Base-by-base conservation (phyloP, 2,329 filamentous ascomycete genomes). In the Laburnicola sp. region DNA sequence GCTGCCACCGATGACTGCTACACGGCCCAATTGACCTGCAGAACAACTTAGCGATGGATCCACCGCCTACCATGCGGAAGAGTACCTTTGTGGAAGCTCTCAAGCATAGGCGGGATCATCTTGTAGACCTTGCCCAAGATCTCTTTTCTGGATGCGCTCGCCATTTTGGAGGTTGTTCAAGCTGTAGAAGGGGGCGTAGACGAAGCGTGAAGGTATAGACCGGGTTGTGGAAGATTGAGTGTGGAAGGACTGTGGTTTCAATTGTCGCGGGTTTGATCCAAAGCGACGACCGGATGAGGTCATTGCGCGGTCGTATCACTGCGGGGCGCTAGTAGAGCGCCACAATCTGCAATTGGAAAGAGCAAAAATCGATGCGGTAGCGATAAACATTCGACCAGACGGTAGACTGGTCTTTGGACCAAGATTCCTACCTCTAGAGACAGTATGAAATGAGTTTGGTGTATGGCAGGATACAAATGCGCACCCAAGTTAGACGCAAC, bases 1-100 rank as follows among this genome's bases (percentile, higher is more conserved):
- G 68, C 91, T 96, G 35, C 94, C 94, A 45, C 94, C 94, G 59
- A 99, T 94, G 51, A 99, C 94, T 45, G 86, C 94, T 46, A 99
- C 86, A 48, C 94, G 85, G 4, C 94, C 94, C 59, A 96, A 81
- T 75, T 97, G 93, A 53, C 94, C 93, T 96, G 10, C 31, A 2
- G 16, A 23, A 26, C 7, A 6, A 10, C 32, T 71, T 56, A 69
- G 58, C 34, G 36, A 26, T 5, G 22, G 39, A 32, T 35, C 48
- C 9, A 44, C 25, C 2, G 1, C 2, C 16, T 3, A 6, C 11
- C 2, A 11, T 3, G 7, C 2, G n/a, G 27, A 23, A 28, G 37
- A 50, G 39, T 69, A 91, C 93, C 94, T 81, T 99, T 99, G 76
- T 97, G 94, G 71, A 97, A 97, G 69, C 84, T 89, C 70, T 94